Conservation (phyloP, 768 basidiomycete genomes). For the Amanita rubescens region DNA sequence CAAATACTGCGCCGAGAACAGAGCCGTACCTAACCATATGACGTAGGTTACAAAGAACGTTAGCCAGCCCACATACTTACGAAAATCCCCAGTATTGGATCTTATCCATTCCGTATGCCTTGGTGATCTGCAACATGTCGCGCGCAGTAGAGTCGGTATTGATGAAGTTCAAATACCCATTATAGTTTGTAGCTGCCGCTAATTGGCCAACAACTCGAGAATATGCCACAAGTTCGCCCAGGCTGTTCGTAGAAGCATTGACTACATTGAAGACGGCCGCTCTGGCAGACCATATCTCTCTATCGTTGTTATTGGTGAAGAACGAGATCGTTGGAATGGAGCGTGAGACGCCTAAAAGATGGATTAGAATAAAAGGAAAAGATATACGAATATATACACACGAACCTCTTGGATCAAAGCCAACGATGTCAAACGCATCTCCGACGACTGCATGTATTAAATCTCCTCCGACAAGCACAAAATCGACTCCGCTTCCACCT, state of each 20-base stretch:
- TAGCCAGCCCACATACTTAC: conserved; percentile 9
- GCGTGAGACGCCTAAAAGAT: background rate
- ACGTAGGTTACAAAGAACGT: too few species aligned
- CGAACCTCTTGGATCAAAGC: conserved; percentile 33
- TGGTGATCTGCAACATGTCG: conserved; percentile 29
- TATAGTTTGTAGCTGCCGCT: background rate
- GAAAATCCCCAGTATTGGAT: conserved; percentile 26
- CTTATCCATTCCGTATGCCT: conserved; percentile 24
- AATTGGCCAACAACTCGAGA: background rate
- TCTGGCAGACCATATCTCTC: background rate
- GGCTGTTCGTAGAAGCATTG: background rate
- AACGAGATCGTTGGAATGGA: background rate
- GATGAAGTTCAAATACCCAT: conserved; percentile 22
- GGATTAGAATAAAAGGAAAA: too few species aligned
- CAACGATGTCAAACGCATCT: conserved; percentile 36
- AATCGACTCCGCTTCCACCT: conserved; percentile 27
- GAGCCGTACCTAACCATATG: conserved; percentile 12
- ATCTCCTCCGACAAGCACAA: conserved; percentile 12
- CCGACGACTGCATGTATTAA: conserved; percentile 27
- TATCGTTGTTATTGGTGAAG: background rate
- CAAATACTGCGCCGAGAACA: conserved; percentile 17
- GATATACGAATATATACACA: background rate
- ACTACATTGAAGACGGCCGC: background rate
- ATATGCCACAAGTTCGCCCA: background rate
- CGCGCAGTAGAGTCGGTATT: conserved; percentile 30